Evolutionary conservation across 768 basidiomycete genomes (phyloP).

Genomic region (Mycena belliarum): DNA sequence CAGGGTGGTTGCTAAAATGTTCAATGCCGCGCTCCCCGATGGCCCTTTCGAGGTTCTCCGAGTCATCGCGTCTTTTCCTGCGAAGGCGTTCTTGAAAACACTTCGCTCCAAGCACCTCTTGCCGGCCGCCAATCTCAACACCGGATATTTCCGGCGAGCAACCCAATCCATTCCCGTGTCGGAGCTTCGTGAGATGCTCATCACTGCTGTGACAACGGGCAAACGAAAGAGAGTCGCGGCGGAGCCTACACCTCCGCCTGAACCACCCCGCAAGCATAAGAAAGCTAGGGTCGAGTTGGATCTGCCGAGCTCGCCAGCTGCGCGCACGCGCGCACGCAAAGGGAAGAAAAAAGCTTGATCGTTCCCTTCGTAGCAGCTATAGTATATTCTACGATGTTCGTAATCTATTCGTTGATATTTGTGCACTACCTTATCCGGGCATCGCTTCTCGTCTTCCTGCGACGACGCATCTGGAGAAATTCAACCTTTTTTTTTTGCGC

Average conservation of each 20-base stretch:
- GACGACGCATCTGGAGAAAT: too few relatives aligned
- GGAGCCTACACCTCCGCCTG: neutral
- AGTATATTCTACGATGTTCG: too few relatives aligned
- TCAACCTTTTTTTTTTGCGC: too few relatives aligned
- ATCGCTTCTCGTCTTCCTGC: too few relatives aligned
- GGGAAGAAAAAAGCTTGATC: too few relatives aligned
- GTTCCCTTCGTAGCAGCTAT: too few relatives aligned
- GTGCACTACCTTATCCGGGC: too few relatives aligned
- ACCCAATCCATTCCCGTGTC: neutral
- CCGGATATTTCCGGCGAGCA: neutral
- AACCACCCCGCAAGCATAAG: neutral
- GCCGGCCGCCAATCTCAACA: neutral
- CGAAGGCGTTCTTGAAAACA: neutral
- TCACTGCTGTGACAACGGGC: neutral
- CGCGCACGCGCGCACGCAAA: too few relatives aligned
- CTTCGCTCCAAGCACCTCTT: neutral
- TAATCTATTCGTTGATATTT: too few relatives aligned
- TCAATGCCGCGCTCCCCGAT: neutral
- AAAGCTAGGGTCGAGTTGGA: neutral
- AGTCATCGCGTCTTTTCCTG: constrained; percentile 2
- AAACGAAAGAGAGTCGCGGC: neutral
- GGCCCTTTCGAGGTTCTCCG: neutral
- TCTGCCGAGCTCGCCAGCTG: too few relatives aligned
- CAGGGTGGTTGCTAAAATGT: neutral
- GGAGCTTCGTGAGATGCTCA: neutral